Conservation (phyloP, 2,329 filamentous ascomycete species). For the Pseudogymnoascus sp. region DNA sequence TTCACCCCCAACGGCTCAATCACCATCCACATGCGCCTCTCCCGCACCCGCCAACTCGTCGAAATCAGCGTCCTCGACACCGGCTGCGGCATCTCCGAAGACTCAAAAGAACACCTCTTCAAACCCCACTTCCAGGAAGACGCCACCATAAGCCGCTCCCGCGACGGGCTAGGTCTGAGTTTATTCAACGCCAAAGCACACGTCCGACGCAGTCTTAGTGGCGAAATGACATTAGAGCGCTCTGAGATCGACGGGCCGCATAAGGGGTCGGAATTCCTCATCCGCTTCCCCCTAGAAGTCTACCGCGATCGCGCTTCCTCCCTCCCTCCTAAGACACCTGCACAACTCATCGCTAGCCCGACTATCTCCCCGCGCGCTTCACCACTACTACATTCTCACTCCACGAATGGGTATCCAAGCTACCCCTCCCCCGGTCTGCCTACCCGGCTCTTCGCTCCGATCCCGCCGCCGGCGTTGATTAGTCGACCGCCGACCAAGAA, state of each 20-base stretch:
- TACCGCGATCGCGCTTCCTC: neutral
- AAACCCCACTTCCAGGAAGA: slow-evolving; percentile 63
- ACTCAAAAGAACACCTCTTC: slow-evolving; percentile 58
- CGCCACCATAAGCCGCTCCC: slow-evolving; percentile 55
- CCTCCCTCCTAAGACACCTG: neutral
- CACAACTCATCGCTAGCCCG: neutral
- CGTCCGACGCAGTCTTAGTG: slow-evolving; percentile 54
- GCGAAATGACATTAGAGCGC: slow-evolving; percentile 54
- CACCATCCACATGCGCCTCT: slow-evolving; percentile 44
- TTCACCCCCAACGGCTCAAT: slow-evolving; percentile 60
- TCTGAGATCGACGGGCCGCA: slow-evolving; percentile 52
- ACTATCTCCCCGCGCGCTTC: slow-evolving; percentile 10
- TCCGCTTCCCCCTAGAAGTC: slow-evolving; percentile 44
- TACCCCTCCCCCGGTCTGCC: neutral
- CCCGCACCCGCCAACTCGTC: slow-evolving; percentile 42
- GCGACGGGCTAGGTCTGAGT: slow-evolving; percentile 60
- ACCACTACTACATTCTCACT: neutral
- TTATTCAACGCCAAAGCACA: slow-evolving; percentile 65
- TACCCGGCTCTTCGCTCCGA: neutral
- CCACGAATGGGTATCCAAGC: neutral
- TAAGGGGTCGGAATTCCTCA: slow-evolving; percentile 60
- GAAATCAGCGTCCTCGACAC: slow-evolving; percentile 56
- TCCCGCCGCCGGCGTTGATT: slow-evolving; percentile 8
- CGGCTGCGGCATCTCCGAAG: slow-evolving; percentile 57
- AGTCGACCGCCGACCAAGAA: slow-evolving; percentile 24